Evolutionary conservation across 2,329 filamentous ascomycete species (phyloP), one percentile per base, ranked within the genome.

Genomic region (Cadophora gregata): DNA sequence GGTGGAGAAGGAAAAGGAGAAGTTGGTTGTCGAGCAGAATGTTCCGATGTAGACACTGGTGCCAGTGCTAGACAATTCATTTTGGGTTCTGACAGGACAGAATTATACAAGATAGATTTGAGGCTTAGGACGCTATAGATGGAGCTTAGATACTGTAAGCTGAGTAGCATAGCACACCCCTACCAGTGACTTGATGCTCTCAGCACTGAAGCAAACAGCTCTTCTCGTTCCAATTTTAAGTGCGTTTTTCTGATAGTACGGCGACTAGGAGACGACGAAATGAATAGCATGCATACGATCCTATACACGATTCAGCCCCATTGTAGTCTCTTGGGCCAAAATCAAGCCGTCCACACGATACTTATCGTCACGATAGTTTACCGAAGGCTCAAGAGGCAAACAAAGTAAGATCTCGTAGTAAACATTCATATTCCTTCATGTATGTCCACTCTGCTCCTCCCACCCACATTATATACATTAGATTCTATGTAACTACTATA

Each of bases 401-500:
- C 19, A 24, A 21, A n/a, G n/a, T n/a, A n/a, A n/a, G n/a, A 4
- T 10, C 24, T 56, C 9, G 19, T 56, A 56, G 31, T 56, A 56
- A 38, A 38, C 31, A 56, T 36, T n/a, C 19, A 56, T 31, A 31
- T 24, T 38, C 38, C 31, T 16, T 12, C 33, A 58, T 16, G n/a
- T 14, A 36, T 36, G 53, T 56, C 53, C n/a, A 25, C 53, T 56
- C 53, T 38, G 1, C n/a, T 38, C 53, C 33, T 27, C 19, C 60
- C 27, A 19, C 21, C 48, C 27, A 25, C 36, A 62, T 62, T 62
- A 62, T 62, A 55, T 45, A 62, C 60, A 62, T 62, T 62, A 62
- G 31, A 55, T 55, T 55, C 36, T 42, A 19, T 42, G n/a, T 25
- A 8, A 24, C 12, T 58, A 58, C 31, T 38, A 24, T 7, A 42